phyloP scores from a whole-genome alignment of 2,329 filamentous ascomycete genomes.

The Chlorencoelia australis region DNA sequence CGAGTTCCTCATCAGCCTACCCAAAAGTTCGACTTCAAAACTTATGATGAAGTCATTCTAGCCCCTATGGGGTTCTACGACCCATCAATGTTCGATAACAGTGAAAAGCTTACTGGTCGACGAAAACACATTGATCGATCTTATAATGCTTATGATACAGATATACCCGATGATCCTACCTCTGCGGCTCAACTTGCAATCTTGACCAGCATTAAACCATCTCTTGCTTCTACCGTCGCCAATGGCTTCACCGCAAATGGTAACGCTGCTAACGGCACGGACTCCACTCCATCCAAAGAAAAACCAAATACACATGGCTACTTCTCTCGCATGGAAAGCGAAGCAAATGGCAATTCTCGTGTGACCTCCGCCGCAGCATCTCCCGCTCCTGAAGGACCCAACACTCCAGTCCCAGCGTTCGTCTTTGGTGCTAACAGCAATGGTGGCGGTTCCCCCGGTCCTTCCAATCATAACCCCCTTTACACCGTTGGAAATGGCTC shows the following conservation, averaged over 20 bases:
- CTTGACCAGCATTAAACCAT: constrained; percentile 49
- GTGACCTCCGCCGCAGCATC: constrained; percentile 75
- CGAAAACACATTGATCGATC: constrained; percentile 77
- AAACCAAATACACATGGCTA: constrained; percentile 59
- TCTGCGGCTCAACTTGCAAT: constrained; percentile 73
- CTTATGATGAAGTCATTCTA: constrained; percentile 92
- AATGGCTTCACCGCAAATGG: constrained; percentile 33
- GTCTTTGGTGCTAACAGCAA: constrained; percentile 39
- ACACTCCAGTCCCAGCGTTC: constrained; percentile 47
- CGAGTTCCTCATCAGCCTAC: constrained; percentile 82
- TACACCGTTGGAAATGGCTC: constrained; percentile 31
- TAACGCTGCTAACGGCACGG: constrained; percentile 23
- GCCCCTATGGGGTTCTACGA: constrained; percentile 92
- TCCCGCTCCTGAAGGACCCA: constrained; percentile 66
- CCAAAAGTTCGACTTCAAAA: constrained; percentile 89
- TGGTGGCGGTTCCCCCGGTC: constrained; percentile 24
- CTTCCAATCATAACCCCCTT: too few relatives aligned
- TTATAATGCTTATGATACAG: constrained; percentile 86
- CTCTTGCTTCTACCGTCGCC: constrained; percentile 36
- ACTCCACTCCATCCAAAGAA: constrained; percentile 53
- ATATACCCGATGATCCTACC: constrained; percentile 75
- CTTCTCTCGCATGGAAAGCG: constrained; percentile 52
- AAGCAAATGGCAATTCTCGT: constrained; percentile 61
- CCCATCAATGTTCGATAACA: constrained; percentile 76
- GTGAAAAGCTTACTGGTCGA: constrained; percentile 66